Percentiles rank a stretch among this genome's conserved stretches.
Evolutionary conservation across 164 flowering plant genomes (phyloP).

Genomic region (Annona cherimola): DNA sequence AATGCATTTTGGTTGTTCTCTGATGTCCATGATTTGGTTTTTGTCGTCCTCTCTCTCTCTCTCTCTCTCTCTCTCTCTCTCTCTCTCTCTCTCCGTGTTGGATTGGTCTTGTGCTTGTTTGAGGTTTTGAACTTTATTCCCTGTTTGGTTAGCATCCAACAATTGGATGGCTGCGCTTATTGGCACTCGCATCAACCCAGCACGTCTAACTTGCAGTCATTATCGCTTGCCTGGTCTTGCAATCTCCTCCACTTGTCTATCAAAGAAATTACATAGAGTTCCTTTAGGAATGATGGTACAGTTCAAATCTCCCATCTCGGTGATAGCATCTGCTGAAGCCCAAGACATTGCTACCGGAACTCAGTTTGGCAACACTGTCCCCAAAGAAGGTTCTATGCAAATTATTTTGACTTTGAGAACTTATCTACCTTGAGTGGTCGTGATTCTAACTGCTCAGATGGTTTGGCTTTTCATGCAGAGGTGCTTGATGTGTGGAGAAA

Average conservation of each 20-base stretch:
- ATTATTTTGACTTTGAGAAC: not conserved
- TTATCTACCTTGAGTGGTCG: not conserved
- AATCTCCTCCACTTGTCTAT: constrained; percentile 11
- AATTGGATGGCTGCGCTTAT: constrained; percentile 47
- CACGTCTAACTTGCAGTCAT: constrained; percentile 13
- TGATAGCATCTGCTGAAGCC: constrained; percentile 41
- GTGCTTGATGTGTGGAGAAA: constrained; percentile 64
- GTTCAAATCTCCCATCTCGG: constrained; percentile 18
- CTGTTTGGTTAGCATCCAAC: constrained; percentile 8
- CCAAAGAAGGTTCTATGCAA: constrained; percentile 40
- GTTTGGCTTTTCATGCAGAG: constrained; percentile 27
- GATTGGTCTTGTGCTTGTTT: not conserved
- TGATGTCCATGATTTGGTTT: not conserved
- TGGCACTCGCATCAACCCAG: constrained; percentile 18
- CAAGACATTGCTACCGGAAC: constrained; percentile 17
- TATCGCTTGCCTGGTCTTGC: constrained; percentile 8
- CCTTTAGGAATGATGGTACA: constrained; percentile 22
- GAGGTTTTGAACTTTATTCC: not conserved
- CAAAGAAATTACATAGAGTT: constrained; percentile 9
- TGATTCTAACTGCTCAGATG: not conserved
- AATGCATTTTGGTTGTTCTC: too few species aligned
- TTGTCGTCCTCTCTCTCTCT: not conserved
- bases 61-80: too few species aligned
- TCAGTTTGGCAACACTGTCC: constrained; percentile 33
- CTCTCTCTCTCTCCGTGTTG: not conserved